Evolutionary conservation across 2,329 filamentous ascomycete genomes (phyloP).

Genomic region (Neofusicoccum cordaticola): DNA sequence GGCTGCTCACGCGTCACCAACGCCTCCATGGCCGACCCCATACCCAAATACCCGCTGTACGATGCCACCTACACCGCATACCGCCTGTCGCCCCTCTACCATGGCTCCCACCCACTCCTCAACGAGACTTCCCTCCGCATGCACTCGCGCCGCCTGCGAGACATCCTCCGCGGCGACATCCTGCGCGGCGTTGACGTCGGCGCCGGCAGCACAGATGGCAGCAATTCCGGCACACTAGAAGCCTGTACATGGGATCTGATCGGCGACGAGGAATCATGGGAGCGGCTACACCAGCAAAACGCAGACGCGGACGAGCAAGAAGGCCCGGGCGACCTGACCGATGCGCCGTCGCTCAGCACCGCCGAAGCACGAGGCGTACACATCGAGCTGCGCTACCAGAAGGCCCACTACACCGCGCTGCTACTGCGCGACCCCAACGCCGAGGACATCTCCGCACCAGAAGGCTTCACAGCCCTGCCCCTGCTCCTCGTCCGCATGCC

Average conservation of each 20-base stretch:
- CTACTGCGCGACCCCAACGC: slow-evolving; percentile 41
- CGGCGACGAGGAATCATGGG: slow-evolving; percentile 41
- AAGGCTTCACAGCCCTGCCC: slow-evolving; percentile 47
- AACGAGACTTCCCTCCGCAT: slow-evolving; percentile 38
- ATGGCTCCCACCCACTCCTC: slow-evolving; percentile 39
- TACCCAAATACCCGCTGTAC: slow-evolving; percentile 46
- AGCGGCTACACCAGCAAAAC: slow-evolving; percentile 31
- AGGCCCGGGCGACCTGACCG: slow-evolving; percentile 24
- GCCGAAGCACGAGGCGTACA: slow-evolving; percentile 43
- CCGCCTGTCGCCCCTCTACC: slow-evolving; percentile 54
- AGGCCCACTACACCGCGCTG: slow-evolving; percentile 49
- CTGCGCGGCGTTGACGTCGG: slow-evolving; percentile 47
- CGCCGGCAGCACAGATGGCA: slow-evolving; percentile 37
- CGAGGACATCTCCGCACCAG: slow-evolving; percentile 26
- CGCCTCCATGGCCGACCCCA: slow-evolving; percentile 29
- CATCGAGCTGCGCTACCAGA: slow-evolving; percentile 50
- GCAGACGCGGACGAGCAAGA: slow-evolving; percentile 31
- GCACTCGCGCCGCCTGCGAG: slow-evolving; percentile 49
- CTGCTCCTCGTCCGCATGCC: slow-evolving; percentile 53
- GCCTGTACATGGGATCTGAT: slow-evolving; percentile 47
- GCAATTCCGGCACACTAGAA: slow-evolving; percentile 47
- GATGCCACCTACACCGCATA: slow-evolving; percentile 55
- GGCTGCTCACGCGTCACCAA: background rate
- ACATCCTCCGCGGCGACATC: slow-evolving; percentile 49
- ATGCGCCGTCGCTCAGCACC: slow-evolving; percentile 19